Percentiles rank a stretch among this genome's conserved stretches.
phyloP scores from a whole-genome alignment of 495 filamentous ascomycete species.

The Aspergillus cristatus region DNA sequence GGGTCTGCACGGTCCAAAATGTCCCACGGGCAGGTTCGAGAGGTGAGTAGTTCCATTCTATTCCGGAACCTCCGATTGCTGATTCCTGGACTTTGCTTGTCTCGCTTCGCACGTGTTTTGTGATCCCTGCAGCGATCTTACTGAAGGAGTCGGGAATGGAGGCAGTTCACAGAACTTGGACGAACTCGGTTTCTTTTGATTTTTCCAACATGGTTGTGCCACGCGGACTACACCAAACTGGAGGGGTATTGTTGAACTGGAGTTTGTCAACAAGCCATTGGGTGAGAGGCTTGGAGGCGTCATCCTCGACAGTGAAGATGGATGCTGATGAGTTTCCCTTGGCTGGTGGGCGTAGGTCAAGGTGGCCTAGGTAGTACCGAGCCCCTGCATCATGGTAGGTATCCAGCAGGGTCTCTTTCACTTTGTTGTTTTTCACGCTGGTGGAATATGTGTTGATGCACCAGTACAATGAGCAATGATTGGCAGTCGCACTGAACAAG shows the following conservation, averaged over 20 bases:
- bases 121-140: neutral
- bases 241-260: neutral
- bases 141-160: neutral
- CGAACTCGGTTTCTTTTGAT: neutral
- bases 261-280: neutral
- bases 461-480: neutral
- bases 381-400: neutral
- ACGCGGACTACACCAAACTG: too few relatives aligned
- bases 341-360: neutral
- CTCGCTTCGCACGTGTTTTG: neutral
- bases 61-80: neutral
- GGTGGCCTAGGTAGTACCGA: neutral
- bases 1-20: neutral
- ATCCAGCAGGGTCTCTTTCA: neutral
- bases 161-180: neutral
- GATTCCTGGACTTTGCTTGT: neutral
- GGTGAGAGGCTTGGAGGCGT: neutral
- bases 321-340: neutral
- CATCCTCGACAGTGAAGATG: neutral
- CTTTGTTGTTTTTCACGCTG: neutral
- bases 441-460: conserved; percentile 1
- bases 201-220: too few relatives aligned
- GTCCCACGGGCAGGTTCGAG: neutral
- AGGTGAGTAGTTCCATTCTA: too few relatives aligned
- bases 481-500: neutral